Conservation (phyloP, 148 eudicot genomes). For the Tetragonia tetragonoides region DNA sequence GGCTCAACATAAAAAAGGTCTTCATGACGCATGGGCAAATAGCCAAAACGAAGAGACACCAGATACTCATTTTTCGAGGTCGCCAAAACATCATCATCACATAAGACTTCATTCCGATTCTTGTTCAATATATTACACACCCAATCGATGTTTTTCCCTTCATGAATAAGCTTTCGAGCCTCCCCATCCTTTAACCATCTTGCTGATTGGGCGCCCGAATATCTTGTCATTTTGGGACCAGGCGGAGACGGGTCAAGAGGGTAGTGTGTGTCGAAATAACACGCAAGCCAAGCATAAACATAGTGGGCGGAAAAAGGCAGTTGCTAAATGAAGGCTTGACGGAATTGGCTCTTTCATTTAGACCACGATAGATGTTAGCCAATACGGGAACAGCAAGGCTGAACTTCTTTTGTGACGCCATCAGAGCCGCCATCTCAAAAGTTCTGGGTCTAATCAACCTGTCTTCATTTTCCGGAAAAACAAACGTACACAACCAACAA, state of each 20-base stretch:
- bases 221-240: background rate
- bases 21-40: background rate
- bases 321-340: background rate
- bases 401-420: background rate
- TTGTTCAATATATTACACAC: background rate
- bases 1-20: background rate
- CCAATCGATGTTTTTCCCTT: background rate
- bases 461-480: background rate
- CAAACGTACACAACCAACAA: constrained; percentile 1
- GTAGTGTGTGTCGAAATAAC: background rate
- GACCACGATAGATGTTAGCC: background rate
- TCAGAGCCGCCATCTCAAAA: background rate
- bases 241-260: background rate
- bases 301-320: background rate
- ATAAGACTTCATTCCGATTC: background rate
- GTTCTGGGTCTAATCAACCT: background rate
- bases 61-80: background rate
- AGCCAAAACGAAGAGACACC: background rate
- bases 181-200: background rate
- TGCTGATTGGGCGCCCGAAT: background rate
- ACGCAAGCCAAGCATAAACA: background rate
- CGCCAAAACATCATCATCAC: background rate
- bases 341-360: background rate
- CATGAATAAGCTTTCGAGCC: background rate
- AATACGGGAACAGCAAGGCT: background rate